phyloP scores from a whole-genome alignment of 2,329 filamentous ascomycete species.

The Monosporascus ibericus region DNA sequence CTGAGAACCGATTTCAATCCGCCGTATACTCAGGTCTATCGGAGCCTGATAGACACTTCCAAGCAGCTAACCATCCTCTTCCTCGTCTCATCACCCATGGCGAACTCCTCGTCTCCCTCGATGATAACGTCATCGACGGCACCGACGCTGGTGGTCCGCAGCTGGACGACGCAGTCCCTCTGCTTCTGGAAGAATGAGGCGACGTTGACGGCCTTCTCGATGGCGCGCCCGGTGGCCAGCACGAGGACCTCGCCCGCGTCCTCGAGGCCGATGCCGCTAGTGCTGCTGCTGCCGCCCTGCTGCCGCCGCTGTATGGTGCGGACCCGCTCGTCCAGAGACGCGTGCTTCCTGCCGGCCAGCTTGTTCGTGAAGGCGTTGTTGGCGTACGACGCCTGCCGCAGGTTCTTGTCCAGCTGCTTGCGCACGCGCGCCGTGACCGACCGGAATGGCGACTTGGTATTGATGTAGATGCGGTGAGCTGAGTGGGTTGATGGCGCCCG shows the following conservation, averaged over 20 bases:
- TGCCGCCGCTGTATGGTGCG: slow-evolving; percentile 31
- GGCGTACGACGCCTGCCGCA: slow-evolving; percentile 28
- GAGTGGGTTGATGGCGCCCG: slow-evolving; percentile 33
- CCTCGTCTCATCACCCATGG: slow-evolving; percentile 24
- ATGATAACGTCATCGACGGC: slow-evolving; percentile 61
- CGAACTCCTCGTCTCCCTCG: slow-evolving; percentile 27
- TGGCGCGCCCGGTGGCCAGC: slow-evolving; percentile 61
- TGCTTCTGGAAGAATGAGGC: slow-evolving; percentile 61
- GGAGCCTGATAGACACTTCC: slow-evolving; percentile 41
- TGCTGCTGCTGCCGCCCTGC: slow-evolving; percentile 17
- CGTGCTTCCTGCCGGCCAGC: slow-evolving; percentile 41
- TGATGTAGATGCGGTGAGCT: slow-evolving; percentile 54
- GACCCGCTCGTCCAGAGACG: slow-evolving; percentile 41
- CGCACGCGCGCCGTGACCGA: slow-evolving; percentile 60
- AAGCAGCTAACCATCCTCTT: slow-evolving; percentile 45
- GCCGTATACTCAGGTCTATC: slow-evolving; percentile 20
- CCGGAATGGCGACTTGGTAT: slow-evolving; percentile 59
- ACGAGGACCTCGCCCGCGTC: slow-evolving; percentile 47
- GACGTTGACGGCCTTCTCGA: slow-evolving; percentile 56
- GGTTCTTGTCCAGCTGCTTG: slow-evolving; percentile 52
- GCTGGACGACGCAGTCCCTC: slow-evolving; percentile 49
- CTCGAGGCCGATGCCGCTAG: slow-evolving; percentile 25
- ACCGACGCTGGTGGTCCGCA: slow-evolving; percentile 58
- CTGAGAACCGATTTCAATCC: not conserved
- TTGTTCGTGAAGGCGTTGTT: slow-evolving; percentile 20